Evolutionary conservation across 176 grass and related monocot genomes (phyloP), one percentile per base, ranked within the genome.

Genomic region (Secale cereale): DNA sequence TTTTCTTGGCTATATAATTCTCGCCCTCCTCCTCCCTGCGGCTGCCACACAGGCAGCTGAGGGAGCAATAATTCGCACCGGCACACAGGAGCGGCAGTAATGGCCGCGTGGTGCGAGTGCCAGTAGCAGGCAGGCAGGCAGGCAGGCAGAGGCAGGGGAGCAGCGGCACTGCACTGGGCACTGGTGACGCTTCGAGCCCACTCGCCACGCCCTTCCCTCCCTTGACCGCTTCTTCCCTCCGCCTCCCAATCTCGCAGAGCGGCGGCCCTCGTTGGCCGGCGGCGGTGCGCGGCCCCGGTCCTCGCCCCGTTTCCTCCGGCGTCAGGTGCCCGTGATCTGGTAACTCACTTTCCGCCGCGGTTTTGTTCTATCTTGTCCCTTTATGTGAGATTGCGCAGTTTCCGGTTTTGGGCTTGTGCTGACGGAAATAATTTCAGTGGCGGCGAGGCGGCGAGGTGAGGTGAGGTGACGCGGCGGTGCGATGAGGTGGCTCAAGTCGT

Each of bases 401-500:
- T 15, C 14, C 4, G 4, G 13, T 22, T 48, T n/a, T 78, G 65
- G 8, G 2, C 19, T 59, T 13, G 23, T 74, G 73, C 83, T 75
- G 75, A 83, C 22, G 74, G 48, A 57, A 64, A 32, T 25, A 65
- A 13, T 10, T 12, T 48, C 7, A 46, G 35, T 7, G 54, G 79
- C 56, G 36, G 33, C 20, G 63, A 81, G 70, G 64, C 16, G 20
- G 65, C 59, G 41, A 52, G 65, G 57, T 5, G 43, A 52, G 65
- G 57, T 5, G 43, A 43, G 74, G 66, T 45, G 76, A 43, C 40
- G 78, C 20, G 79, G 73, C 37, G 82, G 87, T 7, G 83, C 41
- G 20, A 90, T 94, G 32, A 94, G 86, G 87, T 97, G 94, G 94
- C 89, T 97, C 28, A 94, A 88, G 84, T 97, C 91, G 15, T 45